Conservation (phyloP, 2,329 filamentous ascomycete species). For the Chaetothyriales sp. region DNA sequence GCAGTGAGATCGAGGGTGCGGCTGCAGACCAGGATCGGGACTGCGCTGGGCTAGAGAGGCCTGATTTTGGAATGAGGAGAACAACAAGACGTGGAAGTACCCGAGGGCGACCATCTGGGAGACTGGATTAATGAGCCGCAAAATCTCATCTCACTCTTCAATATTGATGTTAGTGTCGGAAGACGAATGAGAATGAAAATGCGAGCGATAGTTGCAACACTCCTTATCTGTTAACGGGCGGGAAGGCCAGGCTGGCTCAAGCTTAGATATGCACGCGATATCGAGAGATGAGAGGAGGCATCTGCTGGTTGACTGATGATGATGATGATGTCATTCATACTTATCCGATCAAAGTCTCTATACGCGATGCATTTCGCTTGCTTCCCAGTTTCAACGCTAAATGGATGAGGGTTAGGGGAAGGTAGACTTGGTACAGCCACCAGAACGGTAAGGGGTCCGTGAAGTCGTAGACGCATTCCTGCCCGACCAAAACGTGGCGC, state of each 20-base stretch:
- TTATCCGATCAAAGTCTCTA: not conserved
- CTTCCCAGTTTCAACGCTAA: not conserved
- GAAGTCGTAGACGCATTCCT: slow-evolving; percentile 35
- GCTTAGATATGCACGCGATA: too few species aligned
- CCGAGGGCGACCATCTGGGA: too few species aligned
- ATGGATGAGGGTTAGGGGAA: slow-evolving; percentile 1
- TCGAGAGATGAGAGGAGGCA: too few species aligned
- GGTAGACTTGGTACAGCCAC: slow-evolving; percentile 11
- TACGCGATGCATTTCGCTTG: not conserved
- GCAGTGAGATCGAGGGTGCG: too few species aligned
- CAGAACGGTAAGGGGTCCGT: slow-evolving; percentile 35
- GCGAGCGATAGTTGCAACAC: too few species aligned
- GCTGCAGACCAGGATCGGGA: too few species aligned
- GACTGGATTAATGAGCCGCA: not conserved
- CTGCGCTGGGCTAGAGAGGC: not conserved
- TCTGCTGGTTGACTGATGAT: too few species aligned
- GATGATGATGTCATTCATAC: not conserved
- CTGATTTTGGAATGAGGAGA: not conserved
- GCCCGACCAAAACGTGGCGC: slow-evolving; percentile 34
- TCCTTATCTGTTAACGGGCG: too few species aligned
- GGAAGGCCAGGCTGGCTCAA: too few species aligned
- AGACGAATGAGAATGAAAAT: too few species aligned
- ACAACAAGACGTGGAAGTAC: not conserved
- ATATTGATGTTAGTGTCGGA: too few species aligned
- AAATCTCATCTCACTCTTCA: not conserved